Evolutionary conservation across 805 yeast genomes (phyloP), one percentile per base, ranked within the genome.

Genomic region (Ogataea populi-albae): DNA sequence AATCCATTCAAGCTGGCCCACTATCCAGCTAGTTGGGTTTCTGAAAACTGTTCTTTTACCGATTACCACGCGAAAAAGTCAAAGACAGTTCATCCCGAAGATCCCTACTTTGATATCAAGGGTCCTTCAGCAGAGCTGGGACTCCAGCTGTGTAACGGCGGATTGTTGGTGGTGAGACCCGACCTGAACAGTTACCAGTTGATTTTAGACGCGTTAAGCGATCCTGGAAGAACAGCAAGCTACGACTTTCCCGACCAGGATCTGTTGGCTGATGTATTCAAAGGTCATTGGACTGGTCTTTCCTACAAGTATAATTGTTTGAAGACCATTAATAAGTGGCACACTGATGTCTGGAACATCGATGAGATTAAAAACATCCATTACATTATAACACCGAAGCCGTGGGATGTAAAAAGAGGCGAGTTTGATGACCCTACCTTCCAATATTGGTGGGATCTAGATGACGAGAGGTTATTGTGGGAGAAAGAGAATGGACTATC

Each of bases 171-270:
- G 12, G 73, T 77, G 11, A 49, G 57, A 32, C 83, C 83, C 2
- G 45, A 51, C 22, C 20, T 45, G 15, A 57, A 48, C 10, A 40
- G 52, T 18, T 75, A 69, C 45, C 39, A 65, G n/a, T 45, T 57
- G 44, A 75, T 77, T 24, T 26, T 66, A 3, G 50, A 50, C 0
- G 69, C 71, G 10, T 55, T 77, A 38, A 40, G 53, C n/a, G 53
- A 61, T 27, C 64, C 71, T 1, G 47, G 48, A 5, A 55, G 55
- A 32, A 68, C 72, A 7, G 43, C 56, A 16, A 52, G 46, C 38
- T 77, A 77, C 50, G 70, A 66, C 29, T 77, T 77, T 52, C 78
- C 81, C 2, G 83, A 77, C 55, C 83, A 77, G 55, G 71, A 74
- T 5, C 52, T 77, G 30, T 53, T 77, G 12, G 65, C 76, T 4